Evolutionary conservation across 768 basidiomycete genomes (phyloP).

Genomic region (Lentinula sp.): DNA sequence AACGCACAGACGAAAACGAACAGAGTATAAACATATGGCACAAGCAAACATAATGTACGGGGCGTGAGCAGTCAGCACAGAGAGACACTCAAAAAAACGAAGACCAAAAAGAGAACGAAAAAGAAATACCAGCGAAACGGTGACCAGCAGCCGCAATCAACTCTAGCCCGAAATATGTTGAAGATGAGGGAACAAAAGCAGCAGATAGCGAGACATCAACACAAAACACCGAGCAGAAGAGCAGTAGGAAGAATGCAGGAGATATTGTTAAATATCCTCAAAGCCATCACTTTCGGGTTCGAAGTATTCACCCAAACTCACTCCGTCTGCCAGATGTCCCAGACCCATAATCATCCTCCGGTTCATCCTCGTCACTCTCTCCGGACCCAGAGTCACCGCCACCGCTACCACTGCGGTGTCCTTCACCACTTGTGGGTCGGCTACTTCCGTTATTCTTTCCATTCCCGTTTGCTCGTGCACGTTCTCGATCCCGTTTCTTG

Average conservation of each 20-base stretch:
- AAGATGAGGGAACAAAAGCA: not conserved
- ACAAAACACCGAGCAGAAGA: not conserved
- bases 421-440: not conserved
- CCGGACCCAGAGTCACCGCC: not conserved
- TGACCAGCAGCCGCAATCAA: not conserved
- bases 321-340: not conserved
- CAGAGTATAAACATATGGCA: no score
- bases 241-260: not conserved
- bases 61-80: no score
- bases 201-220: not conserved
- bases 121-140: no score
- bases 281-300: not conserved
- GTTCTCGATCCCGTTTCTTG: constrained; percentile 27
- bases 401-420: not conserved
- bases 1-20: no score
- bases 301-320: not conserved
- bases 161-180: not conserved
- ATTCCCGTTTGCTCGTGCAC: constrained; percentile 8
- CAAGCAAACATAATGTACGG: no score
- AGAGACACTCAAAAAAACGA: no score
- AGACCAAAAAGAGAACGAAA: no score
- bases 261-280: not conserved
- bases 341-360: not conserved
- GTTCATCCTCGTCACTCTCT: constrained; percentile 1
- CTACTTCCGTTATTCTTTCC: not conserved